These are phyloP conservation scores for Penicillium glabrum DNA, from an alignment of 2,329 filamentous ascomycete species.

Conservation along the genomic window DNA sequence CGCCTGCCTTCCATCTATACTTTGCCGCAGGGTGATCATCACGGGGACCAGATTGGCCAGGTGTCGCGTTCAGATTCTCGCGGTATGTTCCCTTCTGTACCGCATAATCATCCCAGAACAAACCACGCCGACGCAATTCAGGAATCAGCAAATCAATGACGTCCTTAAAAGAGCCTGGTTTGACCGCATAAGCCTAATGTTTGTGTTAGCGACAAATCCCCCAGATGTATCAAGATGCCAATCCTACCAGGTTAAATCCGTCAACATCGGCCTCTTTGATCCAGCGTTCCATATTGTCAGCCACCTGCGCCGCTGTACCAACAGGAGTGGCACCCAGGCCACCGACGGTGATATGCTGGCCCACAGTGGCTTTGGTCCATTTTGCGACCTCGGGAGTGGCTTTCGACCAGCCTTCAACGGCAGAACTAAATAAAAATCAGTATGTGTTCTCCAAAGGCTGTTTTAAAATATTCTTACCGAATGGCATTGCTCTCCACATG, in stretches of 20 bases:
- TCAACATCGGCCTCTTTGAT: slow-evolving; percentile 68
- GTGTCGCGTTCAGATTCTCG: slow-evolving; percentile 37
- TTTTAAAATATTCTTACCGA: slow-evolving; percentile 30
- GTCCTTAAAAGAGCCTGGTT: slow-evolving; percentile 67
- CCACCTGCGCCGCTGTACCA: slow-evolving; percentile 64
- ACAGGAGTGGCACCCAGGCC: slow-evolving; percentile 66
- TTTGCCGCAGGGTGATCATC: slow-evolving; percentile 38
- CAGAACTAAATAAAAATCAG: slow-evolving; percentile 38
- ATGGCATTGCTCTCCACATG: slow-evolving; percentile 64
- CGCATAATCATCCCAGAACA: slow-evolving; percentile 41
- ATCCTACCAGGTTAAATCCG: slow-evolving; percentile 68
- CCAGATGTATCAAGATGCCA: background rate
- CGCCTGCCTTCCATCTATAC: slow-evolving; percentile 40
- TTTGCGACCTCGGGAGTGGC: slow-evolving; percentile 61
- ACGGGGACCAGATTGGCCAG: slow-evolving; percentile 34
- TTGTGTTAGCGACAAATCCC: background rate
- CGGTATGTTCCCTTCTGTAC: slow-evolving; percentile 39
- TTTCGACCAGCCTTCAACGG: slow-evolving; percentile 52
- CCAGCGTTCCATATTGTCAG: slow-evolving; percentile 68
- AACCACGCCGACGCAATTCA: slow-evolving; percentile 59
- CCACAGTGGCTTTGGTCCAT: slow-evolving; percentile 72
- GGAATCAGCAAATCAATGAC: slow-evolving; percentile 66
- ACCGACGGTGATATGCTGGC: slow-evolving; percentile 66
- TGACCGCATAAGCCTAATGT: slow-evolving; percentile 62
- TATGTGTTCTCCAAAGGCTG: background rate